These are phyloP conservation scores for Verticillium nonalfalfae DNA, from an alignment of 2,329 filamentous ascomycete genomes.

Conservation along the genomic window DNA sequence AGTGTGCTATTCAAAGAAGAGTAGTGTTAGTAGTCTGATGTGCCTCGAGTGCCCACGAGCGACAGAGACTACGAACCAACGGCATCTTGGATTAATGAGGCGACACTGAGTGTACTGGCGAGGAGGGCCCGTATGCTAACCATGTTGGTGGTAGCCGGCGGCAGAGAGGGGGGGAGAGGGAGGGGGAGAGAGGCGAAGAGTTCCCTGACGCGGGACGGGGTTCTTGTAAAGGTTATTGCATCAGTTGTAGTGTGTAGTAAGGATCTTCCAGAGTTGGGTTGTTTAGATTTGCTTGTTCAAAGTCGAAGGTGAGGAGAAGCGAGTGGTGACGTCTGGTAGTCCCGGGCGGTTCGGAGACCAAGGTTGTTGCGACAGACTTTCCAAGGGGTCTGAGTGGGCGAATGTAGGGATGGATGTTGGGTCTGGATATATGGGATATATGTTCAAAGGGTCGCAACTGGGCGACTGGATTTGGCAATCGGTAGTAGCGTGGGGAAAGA, in stretches of 20 bases:
- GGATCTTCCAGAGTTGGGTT: neutral
- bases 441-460: neutral
- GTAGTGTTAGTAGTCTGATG: neutral
- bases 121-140: slow-evolving; percentile 23
- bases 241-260: neutral
- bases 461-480: neutral
- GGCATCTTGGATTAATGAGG: slow-evolving; percentile 21
- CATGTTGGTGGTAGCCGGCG: slow-evolving; percentile 16
- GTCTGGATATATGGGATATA: neutral
- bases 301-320: neutral
- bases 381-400: neutral
- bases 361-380: neutral
- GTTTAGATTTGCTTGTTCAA: neutral
- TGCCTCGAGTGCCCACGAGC: neutral
- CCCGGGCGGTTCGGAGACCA: neutral
- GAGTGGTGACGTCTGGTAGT: neutral
- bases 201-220: slow-evolving; percentile 10
- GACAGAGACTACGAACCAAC: slow-evolving; percentile 17
- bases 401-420: neutral
- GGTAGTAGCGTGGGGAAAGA: neutral
- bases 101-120: slow-evolving; percentile 21
- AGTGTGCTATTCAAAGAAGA: slow-evolving; percentile 47
- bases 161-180: slow-evolving; percentile 10
- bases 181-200: neutral
- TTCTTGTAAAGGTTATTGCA: slow-evolving; percentile 1